Evolutionary conservation across 495 filamentous ascomycete genomes (phyloP), one percentile per base, ranked within the genome.

Genomic region (Neurospora sp.): DNA sequence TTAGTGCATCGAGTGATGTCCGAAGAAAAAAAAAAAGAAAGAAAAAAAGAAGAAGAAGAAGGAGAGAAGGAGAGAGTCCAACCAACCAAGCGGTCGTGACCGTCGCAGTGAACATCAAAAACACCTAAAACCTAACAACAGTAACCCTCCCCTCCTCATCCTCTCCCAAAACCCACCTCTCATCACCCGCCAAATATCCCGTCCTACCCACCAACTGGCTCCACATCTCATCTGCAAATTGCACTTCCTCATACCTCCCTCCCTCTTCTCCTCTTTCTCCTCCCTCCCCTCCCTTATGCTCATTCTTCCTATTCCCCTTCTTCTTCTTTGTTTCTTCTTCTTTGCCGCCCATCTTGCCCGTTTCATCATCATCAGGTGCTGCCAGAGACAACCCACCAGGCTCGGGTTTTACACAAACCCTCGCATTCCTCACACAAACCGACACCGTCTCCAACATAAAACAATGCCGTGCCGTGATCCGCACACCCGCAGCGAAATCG

Each of bases 91-190:
- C 4, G 2, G 2, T 12, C 46, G 14, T 9, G 6, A 35, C 22
- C 22, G 6, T 12, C 5, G 9, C 48, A 27, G 22, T 11, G 5
- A 59, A 61, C 6, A 3, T 4, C 5, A 12, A 14, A 16, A 53
- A 22, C 6, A 12, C 14, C 78, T 73, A 85, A 71, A 91, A 91
- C 68, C 86, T 74, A 73, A 88, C 80, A 71, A 91, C 77, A 0
- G 88, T 86, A 61, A 91, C 78, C 69, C 84, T 83, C 40, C 86
- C 82, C 11, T 79, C 77, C 3, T 76, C 71, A 74, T 89, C 89
- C 78, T 91, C 87, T 5, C 90, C 90, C 12, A 91, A 75, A 20
- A 91, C 61, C 83, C 89, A 91, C 38, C 86, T 77, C 77, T 92
- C 90, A 74, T 89, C 87, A 0, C 90, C 90, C 65, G 78, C 83